These are phyloP conservation scores for Poa annua DNA, from an alignment of 176 grass and related monocot genomes.

Conservation along the genomic window DNA sequence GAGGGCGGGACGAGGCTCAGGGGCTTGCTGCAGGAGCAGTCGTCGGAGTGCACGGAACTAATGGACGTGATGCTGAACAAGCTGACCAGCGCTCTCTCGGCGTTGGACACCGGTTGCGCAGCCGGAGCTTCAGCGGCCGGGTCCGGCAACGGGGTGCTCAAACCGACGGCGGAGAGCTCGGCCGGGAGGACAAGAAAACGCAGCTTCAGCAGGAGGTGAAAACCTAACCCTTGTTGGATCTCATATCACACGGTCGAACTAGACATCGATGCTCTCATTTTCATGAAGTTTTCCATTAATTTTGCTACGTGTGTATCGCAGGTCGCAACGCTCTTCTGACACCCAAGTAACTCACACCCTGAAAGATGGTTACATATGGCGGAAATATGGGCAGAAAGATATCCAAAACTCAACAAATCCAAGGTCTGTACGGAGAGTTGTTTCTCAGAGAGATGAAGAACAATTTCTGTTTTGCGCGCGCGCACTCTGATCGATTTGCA, in stretches of 20 bases:
- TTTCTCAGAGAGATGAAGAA: neutral
- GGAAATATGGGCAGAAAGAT: constrained; percentile 89
- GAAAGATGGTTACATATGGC: constrained; percentile 69
- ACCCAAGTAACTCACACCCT: constrained; percentile 36
- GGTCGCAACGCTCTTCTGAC: constrained; percentile 41
- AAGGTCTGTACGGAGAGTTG: constrained; percentile 31
- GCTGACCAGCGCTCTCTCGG: constrained; percentile 43
- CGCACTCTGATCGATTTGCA: neutral
- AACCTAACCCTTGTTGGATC: neutral
- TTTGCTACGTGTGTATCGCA: constrained; percentile 9
- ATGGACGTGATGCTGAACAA: constrained; percentile 53
- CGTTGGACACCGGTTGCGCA: constrained; percentile 26
- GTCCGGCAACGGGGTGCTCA: constrained; percentile 36
- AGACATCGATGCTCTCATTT: neutral
- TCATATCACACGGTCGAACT: neutral
- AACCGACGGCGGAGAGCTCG: constrained; percentile 33
- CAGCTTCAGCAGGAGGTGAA: constrained; percentile 55
- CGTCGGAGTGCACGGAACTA: constrained; percentile 17
- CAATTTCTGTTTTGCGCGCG: neutral
- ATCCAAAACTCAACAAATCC: constrained; percentile 53
- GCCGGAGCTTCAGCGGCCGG: constrained; percentile 5
- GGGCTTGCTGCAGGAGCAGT: constrained; percentile 27
- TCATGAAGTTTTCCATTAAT: neutral
- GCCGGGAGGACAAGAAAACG: constrained; percentile 44
- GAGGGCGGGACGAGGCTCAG: constrained; percentile 40